Percentiles rank a stretch among this genome's conserved stretches.
Evolutionary conservation across 1,284 basidiomycete genomes (phyloP).

Genomic region (Limonomyces culmigenus): DNA sequence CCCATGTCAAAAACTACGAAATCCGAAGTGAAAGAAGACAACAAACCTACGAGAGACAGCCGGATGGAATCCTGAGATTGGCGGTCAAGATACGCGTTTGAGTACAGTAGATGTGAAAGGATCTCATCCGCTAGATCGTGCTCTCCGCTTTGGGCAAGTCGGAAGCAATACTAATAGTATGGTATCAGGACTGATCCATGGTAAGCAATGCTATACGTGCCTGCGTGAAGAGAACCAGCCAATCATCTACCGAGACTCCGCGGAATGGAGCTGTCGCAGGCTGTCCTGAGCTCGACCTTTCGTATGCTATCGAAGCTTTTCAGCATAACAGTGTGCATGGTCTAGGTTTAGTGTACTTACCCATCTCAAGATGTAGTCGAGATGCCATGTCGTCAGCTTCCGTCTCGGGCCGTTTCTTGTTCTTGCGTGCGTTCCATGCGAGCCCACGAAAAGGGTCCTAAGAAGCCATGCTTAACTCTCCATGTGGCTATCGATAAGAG

Average conservation of each 20-base stretch:
- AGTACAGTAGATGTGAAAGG: conserved; percentile 61
- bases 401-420: conserved; percentile 29
- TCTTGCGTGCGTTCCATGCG: too few relatives aligned
- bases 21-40: neutral
- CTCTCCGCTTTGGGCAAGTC: conserved; percentile 49
- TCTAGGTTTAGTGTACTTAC: conserved; percentile 27
- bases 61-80: conserved; percentile 56
- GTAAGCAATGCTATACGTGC: conserved; percentile 22
- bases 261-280: conserved; percentile 43
- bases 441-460: too few relatives aligned
- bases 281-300: neutral
- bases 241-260: conserved; percentile 71
- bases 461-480: too few relatives aligned
- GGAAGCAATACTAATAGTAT: conserved; percentile 62
- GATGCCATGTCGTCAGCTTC: conserved; percentile 62
- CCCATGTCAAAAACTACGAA: neutral
- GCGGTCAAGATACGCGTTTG: conserved; percentile 58
- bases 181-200: too few relatives aligned
- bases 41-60: conserved; percentile 54
- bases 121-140: conserved; percentile 65
- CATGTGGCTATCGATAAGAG: too few relatives aligned
- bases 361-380: conserved; percentile 57
- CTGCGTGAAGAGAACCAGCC: conserved; percentile 77
- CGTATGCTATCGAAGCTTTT: too few relatives aligned
- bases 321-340: too few relatives aligned